These are phyloP conservation scores for Heritiera fomes DNA, from an alignment of 345 rosid genomes.

Conservation along the genomic window DNA sequence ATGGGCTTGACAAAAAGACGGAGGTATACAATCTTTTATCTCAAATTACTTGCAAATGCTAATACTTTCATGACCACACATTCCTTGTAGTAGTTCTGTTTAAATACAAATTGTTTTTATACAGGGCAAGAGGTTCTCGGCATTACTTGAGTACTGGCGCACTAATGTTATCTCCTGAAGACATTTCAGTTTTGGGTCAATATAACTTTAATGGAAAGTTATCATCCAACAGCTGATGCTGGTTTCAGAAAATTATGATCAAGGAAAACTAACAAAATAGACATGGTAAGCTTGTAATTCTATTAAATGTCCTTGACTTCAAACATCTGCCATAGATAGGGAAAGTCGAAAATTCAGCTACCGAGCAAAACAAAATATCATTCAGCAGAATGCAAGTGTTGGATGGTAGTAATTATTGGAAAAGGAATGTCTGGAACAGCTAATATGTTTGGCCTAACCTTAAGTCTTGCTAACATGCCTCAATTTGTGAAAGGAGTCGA, in stretches of 20 bases:
- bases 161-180: conserved; percentile 60
- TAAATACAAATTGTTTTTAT: conserved; percentile 10
- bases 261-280: conserved; percentile 13
- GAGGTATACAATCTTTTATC: conserved; percentile 43
- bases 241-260: conserved; percentile 1
- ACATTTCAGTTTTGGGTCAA: conserved; percentile 57
- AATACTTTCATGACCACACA: neutral
- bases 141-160: conserved; percentile 71
- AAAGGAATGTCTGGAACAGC: conserved; percentile 4
- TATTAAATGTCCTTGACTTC: neutral
- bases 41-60: neutral
- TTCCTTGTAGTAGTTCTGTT: neutral
- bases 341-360: neutral
- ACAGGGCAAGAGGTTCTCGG: conserved; percentile 59
- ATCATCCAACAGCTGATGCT: conserved; percentile 24
- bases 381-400: neutral
- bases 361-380: neutral
- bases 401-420: neutral
- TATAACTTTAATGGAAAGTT: conserved; percentile 37
- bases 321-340: neutral
- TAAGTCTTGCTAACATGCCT: neutral
- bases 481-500: conserved; percentile 3
- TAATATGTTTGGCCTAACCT: neutral
- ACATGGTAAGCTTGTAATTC: conserved; percentile 6
- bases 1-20: conserved; percentile 36